These are phyloP conservation scores for Ambrosiella beaveri DNA, from an alignment of 2,329 filamentous ascomycete genomes.

Conservation along the genomic window DNA sequence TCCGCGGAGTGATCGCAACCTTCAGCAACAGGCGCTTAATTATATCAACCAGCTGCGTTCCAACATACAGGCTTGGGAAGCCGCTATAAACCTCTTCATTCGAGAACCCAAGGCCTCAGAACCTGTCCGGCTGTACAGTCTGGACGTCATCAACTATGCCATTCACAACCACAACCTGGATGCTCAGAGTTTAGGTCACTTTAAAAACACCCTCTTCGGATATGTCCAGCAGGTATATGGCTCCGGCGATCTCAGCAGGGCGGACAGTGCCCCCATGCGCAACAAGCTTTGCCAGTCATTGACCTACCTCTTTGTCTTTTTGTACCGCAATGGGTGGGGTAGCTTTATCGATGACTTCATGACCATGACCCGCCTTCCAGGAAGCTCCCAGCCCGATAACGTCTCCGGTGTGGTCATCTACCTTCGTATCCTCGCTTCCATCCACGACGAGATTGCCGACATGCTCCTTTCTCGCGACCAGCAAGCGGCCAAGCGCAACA, in stretches of 20 bases:
- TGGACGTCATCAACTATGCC: slow-evolving; percentile 87
- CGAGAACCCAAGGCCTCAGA: slow-evolving; percentile 60
- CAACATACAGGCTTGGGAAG: slow-evolving; percentile 77
- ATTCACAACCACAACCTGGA: slow-evolving; percentile 68
- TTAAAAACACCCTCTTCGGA: slow-evolving; percentile 65
- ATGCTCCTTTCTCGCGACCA: slow-evolving; percentile 64
- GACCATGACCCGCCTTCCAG: slow-evolving; percentile 47
- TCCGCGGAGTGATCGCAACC: slow-evolving; percentile 52
- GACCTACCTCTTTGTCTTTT: slow-evolving; percentile 76
- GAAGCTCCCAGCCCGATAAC: slow-evolving; percentile 49
- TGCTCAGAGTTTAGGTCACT: slow-evolving; percentile 48
- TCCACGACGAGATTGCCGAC: slow-evolving; percentile 96
- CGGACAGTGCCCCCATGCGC: slow-evolving; percentile 64
- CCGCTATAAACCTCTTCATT: slow-evolving; percentile 73
- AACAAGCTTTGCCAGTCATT: slow-evolving; percentile 96
- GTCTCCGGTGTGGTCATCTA: slow-evolving; percentile 66
- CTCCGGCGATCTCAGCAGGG: slow-evolving; percentile 32
- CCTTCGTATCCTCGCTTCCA: slow-evolving; percentile 68
- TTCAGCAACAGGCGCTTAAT: slow-evolving; percentile 70
- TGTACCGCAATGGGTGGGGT: slow-evolving; percentile 77
- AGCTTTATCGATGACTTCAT: slow-evolving; percentile 84
- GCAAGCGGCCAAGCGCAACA: slow-evolving; percentile 69
- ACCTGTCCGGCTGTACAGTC: slow-evolving; percentile 70
- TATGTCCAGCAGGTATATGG: slow-evolving; percentile 68
- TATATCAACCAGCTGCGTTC: slow-evolving; percentile 63